Evolutionary conservation across 345 rosid genomes (phyloP).

Genomic region (Syzygium grande): DNA sequence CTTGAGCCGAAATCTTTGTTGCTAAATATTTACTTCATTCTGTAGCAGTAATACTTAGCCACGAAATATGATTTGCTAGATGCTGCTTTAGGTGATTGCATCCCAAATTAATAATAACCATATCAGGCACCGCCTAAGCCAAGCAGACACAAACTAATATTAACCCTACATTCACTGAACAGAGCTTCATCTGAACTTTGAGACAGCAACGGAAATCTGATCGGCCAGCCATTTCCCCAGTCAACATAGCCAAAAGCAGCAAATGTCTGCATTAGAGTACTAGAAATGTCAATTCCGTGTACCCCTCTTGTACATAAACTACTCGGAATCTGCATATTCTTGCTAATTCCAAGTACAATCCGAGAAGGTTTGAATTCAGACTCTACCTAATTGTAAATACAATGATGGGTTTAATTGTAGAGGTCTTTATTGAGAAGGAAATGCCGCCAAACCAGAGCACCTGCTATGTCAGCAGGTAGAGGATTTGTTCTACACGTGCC

Average conservation of each 20-base stretch:
- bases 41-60: background rate
- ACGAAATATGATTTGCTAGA: background rate
- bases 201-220: background rate
- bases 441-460: background rate
- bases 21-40: background rate
- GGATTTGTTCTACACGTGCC: background rate
- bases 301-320: background rate
- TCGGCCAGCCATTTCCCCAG: background rate
- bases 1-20: background rate
- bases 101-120: background rate
- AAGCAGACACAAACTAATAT: background rate
- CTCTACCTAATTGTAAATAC: background rate
- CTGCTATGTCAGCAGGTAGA: background rate
- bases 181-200: background rate
- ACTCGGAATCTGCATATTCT: background rate
- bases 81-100: background rate
- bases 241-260: background rate
- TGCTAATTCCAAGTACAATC: background rate
- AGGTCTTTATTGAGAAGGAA: background rate
- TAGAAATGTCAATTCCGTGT: background rate
- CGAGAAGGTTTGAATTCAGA: background rate
- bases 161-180: background rate
- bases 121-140: background rate
- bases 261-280: background rate
- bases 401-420: background rate